Conservation (phyloP, 305 asterid species). For the Fraxinus angustifolia region DNA sequence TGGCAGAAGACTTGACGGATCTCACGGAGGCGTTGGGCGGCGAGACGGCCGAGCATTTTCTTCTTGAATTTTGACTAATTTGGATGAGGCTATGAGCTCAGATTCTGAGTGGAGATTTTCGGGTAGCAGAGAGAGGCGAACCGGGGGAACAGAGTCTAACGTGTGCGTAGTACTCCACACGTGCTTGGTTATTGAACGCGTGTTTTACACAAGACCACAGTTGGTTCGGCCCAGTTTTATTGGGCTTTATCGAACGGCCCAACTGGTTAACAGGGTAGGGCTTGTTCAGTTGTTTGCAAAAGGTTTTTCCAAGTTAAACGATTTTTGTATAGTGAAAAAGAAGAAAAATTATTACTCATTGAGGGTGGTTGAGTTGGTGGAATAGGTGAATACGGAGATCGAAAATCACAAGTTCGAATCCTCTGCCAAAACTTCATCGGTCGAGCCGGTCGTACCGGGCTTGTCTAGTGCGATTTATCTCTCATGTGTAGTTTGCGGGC, state of each 20-base stretch:
- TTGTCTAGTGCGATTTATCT: too few species aligned
- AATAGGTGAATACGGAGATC: too few species aligned
- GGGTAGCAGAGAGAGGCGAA: background rate
- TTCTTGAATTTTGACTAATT: slow-evolving; percentile 9
- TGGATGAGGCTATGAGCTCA: slow-evolving; percentile 20
- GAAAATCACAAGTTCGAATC: too few species aligned
- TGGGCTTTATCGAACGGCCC: background rate
- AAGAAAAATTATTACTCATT: too few species aligned
- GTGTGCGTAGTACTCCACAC: slow-evolving; percentile 20
- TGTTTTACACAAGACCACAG: background rate
- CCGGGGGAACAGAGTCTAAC: background rate
- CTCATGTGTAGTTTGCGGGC: too few species aligned
- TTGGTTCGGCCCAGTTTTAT: background rate
- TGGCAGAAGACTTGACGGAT: slow-evolving; percentile 70
- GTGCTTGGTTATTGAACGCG: slow-evolving; percentile 11
- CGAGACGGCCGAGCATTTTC: slow-evolving; percentile 80
- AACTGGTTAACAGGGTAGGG: too few species aligned
- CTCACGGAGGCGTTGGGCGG: slow-evolving; percentile 62
- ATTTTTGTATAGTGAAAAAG: too few species aligned
- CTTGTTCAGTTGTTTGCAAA: too few species aligned
- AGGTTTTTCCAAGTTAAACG: too few species aligned
- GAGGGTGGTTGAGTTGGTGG: too few species aligned
- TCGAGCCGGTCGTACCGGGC: too few species aligned
- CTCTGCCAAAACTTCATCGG: too few species aligned
- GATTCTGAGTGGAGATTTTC: background rate